Percentiles rank a stretch among this genome's conserved stretches.
Conservation (phyloP, 164 flowering plant genomes). For the Magnolia kwangsiensis region DNA sequence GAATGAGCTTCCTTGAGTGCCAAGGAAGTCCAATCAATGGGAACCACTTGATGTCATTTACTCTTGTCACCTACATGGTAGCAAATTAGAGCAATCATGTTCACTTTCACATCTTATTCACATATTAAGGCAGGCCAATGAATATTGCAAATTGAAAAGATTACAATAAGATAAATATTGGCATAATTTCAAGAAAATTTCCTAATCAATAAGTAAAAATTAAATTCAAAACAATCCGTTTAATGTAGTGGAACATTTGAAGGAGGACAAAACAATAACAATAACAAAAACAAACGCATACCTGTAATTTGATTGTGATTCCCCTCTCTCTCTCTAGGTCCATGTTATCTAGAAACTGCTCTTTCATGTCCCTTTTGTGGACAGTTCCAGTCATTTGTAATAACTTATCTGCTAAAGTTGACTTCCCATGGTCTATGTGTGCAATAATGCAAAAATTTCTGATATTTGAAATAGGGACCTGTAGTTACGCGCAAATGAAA, state of each 20-base stretch:
- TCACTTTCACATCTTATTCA: background rate
- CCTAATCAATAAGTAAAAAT: no score
- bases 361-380: conserved; percentile 87
- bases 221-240: no score
- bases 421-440: conserved; percentile 97
- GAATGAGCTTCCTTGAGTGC: background rate
- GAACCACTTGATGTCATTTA: background rate
- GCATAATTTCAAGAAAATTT: no score
- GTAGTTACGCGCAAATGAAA: conserved; percentile 6
- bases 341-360: conserved; percentile 97
- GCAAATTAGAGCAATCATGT: background rate
- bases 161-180: no score
- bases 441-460: conserved; percentile 93
- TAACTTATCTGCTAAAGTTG: conserved; percentile 91
- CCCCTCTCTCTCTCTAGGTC: conserved; percentile 98
- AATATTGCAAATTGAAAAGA: no score
- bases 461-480: conserved; percentile 85
- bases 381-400: conserved; percentile 92
- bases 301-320: conserved; percentile 96
- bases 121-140: no score
- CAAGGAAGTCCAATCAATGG: background rate
- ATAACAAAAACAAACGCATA: conserved; percentile 9
- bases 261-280: no score
- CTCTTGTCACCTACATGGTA: background rate
- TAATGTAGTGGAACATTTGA: no score